These are phyloP conservation scores for Penicillium pancosmium DNA, from an alignment of 495 filamentous ascomycete genomes.

Conservation along the genomic window DNA sequence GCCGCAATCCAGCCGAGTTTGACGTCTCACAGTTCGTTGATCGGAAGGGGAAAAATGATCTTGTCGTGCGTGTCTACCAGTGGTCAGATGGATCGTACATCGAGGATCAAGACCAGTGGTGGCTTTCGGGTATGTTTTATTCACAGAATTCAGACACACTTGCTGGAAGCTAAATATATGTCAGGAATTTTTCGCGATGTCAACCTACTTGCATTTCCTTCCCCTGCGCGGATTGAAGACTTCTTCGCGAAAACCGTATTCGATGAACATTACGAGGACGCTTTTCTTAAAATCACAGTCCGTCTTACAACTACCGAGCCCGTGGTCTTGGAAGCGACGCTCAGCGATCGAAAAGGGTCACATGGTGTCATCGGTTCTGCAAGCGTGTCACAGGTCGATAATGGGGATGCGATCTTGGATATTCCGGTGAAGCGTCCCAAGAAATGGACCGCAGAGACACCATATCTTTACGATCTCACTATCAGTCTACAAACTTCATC, in stretches of 20 bases:
- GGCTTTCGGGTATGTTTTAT: constrained; percentile 46
- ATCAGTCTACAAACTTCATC: constrained; percentile 24
- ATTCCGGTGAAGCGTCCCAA: constrained; percentile 47
- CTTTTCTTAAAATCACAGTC: constrained; percentile 50
- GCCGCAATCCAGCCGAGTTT: constrained; percentile 64
- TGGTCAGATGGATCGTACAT: constrained; percentile 67
- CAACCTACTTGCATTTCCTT: constrained; percentile 57
- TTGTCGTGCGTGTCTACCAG: constrained; percentile 63
- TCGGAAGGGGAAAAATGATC: constrained; percentile 44
- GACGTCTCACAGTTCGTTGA: constrained; percentile 55
- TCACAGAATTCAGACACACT: neutral
- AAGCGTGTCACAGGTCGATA: neutral
- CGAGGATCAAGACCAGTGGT: constrained; percentile 66
- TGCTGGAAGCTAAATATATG: neutral
- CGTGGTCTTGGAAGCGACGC: constrained; percentile 29
- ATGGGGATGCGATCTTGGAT: constrained; percentile 28
- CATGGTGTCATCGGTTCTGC: neutral
- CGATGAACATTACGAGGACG: constrained; percentile 57
- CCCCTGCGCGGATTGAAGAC: constrained; percentile 57
- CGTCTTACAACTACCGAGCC: constrained; percentile 31
- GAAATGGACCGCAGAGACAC: constrained; percentile 71
- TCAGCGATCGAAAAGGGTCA: constrained; percentile 31
- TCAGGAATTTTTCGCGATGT: constrained; percentile 71
- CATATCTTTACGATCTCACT: constrained; percentile 56
- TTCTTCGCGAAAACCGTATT: constrained; percentile 57